These are phyloP conservation scores for Mentha longifolia DNA, from an alignment of 257 asterid genomes.

Conservation along the genomic window DNA sequence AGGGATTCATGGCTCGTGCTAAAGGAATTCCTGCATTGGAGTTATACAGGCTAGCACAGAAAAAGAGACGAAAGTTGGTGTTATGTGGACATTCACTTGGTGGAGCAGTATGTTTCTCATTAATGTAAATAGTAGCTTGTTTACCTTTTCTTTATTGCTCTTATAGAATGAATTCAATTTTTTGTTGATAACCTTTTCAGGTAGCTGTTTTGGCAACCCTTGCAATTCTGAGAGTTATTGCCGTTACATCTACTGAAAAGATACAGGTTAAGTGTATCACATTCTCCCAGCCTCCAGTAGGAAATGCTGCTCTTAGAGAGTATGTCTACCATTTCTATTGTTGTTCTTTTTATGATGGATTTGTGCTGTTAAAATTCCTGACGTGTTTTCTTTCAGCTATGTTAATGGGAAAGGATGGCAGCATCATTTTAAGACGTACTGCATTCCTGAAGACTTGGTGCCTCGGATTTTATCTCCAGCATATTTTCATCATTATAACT, in stretches of 20 bases:
- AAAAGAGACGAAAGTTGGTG: conserved; percentile 81
- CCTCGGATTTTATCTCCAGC: conserved; percentile 99
- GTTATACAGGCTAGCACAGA: conserved; percentile 94
- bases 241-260: conserved; percentile 76
- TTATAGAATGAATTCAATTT: conserved; percentile 17
- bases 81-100: conserved; percentile 98
- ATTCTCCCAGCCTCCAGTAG: conserved; percentile 99
- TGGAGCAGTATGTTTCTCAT: conserved; percentile 73
- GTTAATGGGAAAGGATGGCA: conserved; percentile 96
- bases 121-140: conserved; percentile 19
- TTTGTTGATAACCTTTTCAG: conserved; percentile 48
- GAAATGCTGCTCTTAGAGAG: conserved; percentile 98
- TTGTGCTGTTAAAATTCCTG: conserved; percentile 20
- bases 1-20: conserved; percentile 99
- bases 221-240: conserved; percentile 88
- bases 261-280: conserved; percentile 95
- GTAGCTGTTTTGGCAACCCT: conserved; percentile 97
- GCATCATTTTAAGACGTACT: conserved; percentile 80
- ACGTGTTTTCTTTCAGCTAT: conserved; percentile 59
- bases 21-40: conserved; percentile 98
- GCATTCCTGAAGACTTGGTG: conserved; percentile 99
- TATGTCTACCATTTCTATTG: conserved; percentile 43
- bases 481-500: conserved; percentile 95
- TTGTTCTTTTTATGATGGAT: conserved; percentile 19
- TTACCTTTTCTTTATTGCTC: conserved; percentile 10